phyloP scores from a whole-genome alignment of 139 green algal species.

The Monoraphidium neglectum region DNA sequence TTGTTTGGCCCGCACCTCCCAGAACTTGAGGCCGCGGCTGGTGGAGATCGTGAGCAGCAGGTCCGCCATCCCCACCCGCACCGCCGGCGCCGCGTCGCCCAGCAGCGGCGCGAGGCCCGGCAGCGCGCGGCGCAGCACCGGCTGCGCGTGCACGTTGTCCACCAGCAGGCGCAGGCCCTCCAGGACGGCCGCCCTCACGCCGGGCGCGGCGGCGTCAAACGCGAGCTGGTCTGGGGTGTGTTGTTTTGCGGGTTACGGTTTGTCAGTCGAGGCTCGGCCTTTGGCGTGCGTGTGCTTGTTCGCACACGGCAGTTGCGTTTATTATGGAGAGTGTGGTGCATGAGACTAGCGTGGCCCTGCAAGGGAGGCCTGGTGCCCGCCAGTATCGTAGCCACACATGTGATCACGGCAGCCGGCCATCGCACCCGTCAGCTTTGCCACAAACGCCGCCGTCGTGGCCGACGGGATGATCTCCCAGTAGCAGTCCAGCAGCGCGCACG shows the following conservation, averaged over 20 bases:
- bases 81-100: conserved; percentile 42
- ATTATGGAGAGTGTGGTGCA: too few species aligned
- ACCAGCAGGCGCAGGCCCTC: conserved; percentile 64
- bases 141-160: conserved; percentile 71
- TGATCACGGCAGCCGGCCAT: not conserved
- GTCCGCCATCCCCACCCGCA: conserved; percentile 63
- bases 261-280: too few species aligned
- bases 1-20: conserved; percentile 34
- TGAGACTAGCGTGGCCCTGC: too few species aligned
- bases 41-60: conserved; percentile 59
- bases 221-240: conserved; percentile 58
- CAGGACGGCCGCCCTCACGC: conserved; percentile 59
- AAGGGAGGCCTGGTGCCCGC: too few species aligned
- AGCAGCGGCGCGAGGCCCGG: conserved; percentile 56
- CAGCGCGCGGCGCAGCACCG: conserved; percentile 67
- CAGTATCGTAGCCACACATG: not conserved
- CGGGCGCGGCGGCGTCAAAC: conserved; percentile 53
- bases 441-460: conserved; percentile 54
- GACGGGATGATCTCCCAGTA: conserved; percentile 88
- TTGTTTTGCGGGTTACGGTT: too few species aligned
- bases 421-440: conserved; percentile 61
- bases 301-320: too few species aligned
- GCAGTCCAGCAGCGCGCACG: conserved; percentile 58
- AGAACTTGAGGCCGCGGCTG: conserved; percentile 57
- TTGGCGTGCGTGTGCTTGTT: too few species aligned